These are phyloP conservation scores for Melastoma malabathricum DNA, from an alignment of 345 rosid species.

Conservation along the genomic window DNA sequence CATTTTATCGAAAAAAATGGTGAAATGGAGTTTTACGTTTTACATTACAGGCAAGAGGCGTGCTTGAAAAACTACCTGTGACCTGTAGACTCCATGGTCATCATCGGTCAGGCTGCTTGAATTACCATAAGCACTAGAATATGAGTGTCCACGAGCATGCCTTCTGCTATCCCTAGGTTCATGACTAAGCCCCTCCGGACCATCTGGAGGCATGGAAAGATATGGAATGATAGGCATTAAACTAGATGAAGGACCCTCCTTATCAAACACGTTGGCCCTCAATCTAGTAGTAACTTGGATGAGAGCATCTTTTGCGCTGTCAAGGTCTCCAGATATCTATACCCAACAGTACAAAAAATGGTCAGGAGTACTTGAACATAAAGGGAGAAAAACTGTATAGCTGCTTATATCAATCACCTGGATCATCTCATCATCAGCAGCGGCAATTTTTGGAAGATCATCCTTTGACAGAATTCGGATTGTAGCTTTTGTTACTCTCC, in stretches of 20 bases:
- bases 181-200: constrained; percentile 30
- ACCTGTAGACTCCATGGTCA: constrained; percentile 59
- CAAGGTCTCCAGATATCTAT: constrained; percentile 92
- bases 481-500: constrained; percentile 67
- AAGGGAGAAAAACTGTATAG: neutral
- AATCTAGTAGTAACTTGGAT: constrained; percentile 60
- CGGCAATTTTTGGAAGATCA: constrained; percentile 73
- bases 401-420: constrained; percentile 39
- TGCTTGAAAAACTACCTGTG: constrained; percentile 31
- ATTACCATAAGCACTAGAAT: constrained; percentile 57
- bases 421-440: constrained; percentile 90
- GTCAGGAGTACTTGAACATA: constrained; percentile 1
- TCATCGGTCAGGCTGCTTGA: constrained; percentile 50
- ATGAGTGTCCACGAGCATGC: constrained; percentile 54
- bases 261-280: constrained; percentile 79
- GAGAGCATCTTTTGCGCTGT: constrained; percentile 89
- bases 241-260: constrained; percentile 74
- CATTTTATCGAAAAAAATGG: neutral
- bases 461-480: constrained; percentile 86
- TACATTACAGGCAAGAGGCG: neutral
- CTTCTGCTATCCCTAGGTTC: constrained; percentile 73
- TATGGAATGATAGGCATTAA: constrained; percentile 81
- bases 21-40: neutral
- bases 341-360: constrained; percentile 1
- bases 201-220: constrained; percentile 62